Evolutionary conservation across 305 asterid species (phyloP), one percentile per base, ranked within the genome.

Genomic region (Plantago rigida): DNA sequence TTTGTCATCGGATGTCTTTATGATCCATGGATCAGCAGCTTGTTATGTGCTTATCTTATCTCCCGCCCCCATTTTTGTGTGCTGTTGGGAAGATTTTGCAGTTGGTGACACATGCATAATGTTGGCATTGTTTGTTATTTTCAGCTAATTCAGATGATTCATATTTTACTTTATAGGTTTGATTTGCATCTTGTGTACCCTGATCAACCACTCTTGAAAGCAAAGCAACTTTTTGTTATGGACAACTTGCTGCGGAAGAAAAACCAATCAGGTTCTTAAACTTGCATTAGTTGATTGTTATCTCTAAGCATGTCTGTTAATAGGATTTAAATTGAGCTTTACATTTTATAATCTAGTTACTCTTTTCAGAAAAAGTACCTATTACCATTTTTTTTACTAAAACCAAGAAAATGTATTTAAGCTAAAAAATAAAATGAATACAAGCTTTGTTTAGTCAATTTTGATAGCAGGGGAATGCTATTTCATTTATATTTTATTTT

Each of bases 181-280:
- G 59, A 60, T 13, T 74, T 78, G 69, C 73, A 42, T 74, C 92
- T 93, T 59, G 75, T 65, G 46, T 69, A 78, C 83, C 97, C 96
- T 55, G 76, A 77, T 71, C 99, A 89, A 73, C 94, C 96, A 66
- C 92, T 93, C 71, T 31, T 89, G 75, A 81, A 72, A 79, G 99
- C 94, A 68, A 93, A 93, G 69, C 97, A 87, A 71, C 86, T 93
- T 58, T 93, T 93, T 79, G 74, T 76, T 63, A 55, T 87, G 84
- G 87, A 81, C 76, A 89, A 93, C 83, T 84, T 93, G 72, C 78
- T 93, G 72, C 85, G 96, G 36, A 93, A 85, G 86, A 85, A 77
- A 78, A 95, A 85, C 57, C 31, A 62, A 68, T 65, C 89, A 81
- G 99, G 97, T 89, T 78, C 29, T 24, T 52, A 22, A 1, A 12